Evolutionary conservation across 495 filamentous ascomycete genomes (phyloP).

Genomic region (Talaromyces adpressus): DNA sequence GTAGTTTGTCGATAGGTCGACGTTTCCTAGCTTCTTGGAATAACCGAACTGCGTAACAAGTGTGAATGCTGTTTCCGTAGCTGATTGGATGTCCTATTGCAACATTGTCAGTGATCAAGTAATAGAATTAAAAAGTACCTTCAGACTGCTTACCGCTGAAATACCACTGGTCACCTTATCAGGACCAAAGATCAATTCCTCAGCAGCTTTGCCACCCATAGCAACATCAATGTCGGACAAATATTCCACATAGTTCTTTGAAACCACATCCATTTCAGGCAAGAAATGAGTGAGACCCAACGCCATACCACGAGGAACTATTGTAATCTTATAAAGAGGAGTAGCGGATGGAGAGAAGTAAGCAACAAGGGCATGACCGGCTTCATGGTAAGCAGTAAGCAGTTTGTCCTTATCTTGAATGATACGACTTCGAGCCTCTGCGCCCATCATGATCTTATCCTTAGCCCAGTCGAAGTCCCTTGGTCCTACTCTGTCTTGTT

Average conservation of each 20-base stretch:
- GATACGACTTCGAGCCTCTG: slow-evolving; percentile 78
- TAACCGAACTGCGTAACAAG: slow-evolving; percentile 88
- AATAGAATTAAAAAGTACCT: background rate
- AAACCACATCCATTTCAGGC: slow-evolving; percentile 85
- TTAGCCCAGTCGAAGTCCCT: slow-evolving; percentile 94
- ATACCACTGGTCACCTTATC: slow-evolving; percentile 84
- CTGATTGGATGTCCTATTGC: slow-evolving; percentile 68
- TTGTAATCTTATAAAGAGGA: slow-evolving; percentile 92
- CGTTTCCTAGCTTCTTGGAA: slow-evolving; percentile 80
- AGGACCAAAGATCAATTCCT: slow-evolving; percentile 83
- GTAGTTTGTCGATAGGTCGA: slow-evolving; percentile 76
- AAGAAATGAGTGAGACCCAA: slow-evolving; percentile 80
- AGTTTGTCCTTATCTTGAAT: slow-evolving; percentile 81
- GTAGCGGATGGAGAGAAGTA: slow-evolving; percentile 66
- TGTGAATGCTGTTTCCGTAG: slow-evolving; percentile 69
- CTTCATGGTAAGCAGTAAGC: slow-evolving; percentile 95
- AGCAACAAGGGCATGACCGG: slow-evolving; percentile 85
- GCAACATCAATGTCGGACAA: slow-evolving; percentile 70
- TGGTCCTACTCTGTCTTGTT: slow-evolving; percentile 62
- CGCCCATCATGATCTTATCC: slow-evolving; percentile 97
- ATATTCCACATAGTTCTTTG: slow-evolving; percentile 59
- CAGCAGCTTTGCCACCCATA: slow-evolving; percentile 90
- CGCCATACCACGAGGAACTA: slow-evolving; percentile 80
- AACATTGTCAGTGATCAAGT: slow-evolving; percentile 15
- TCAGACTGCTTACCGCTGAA: slow-evolving; percentile 51